Base-by-base conservation (phyloP, 345 rosid genomes). In the Trapa incisa region DNA sequence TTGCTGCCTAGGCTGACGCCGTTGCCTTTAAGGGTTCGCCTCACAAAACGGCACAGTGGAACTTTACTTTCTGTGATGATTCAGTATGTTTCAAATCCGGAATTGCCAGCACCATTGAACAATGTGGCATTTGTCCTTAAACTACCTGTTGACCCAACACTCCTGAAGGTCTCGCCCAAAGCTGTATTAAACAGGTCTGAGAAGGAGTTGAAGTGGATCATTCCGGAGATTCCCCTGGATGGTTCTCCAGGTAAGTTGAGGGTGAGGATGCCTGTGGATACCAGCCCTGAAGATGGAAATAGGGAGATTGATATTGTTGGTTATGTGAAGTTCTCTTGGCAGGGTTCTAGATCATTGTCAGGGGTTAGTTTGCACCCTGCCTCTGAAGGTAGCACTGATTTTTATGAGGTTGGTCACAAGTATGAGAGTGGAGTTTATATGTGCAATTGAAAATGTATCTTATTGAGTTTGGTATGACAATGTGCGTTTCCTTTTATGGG, bases 111-210 rank as follows among this genome's bases (percentile, higher is more conserved):
- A 22, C 29, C 29, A 22, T 22, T 91, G 75, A 81, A 47, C 39
- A 82, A 87, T 68, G 97, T 89, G 0, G 85, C 96, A 15, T 91
- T 94, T 77, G 73, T 85, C 9, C 70, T 94, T 80, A 94, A 94
- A 76, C 84, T 94, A 72, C 99, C 99, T 0, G 91, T 85, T 70
- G 99, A 94, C 74, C 99, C 99, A 36, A 82, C 96, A 33, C 75
- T 94, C 82, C 78, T 94, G 66, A 94, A 87, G 82, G 99, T 94
- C 68, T 86, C 96, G 0, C 99, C 99, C 38, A 91, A 91, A 70
- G 99, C 97, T 36, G 73, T 86, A 54, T 79, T 94, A 77, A 89
- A 91, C 74, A 81, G 99, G 74, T 22, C 29, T 22, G 29, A 22
- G 29, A 22, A 22, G 29, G 29, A 22, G 29, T 22, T 22, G 29